These are phyloP conservation scores for Schizosaccharomyces japonicus DNA, from an alignment of 805 yeast genomes.

Conservation along the genomic window DNA sequence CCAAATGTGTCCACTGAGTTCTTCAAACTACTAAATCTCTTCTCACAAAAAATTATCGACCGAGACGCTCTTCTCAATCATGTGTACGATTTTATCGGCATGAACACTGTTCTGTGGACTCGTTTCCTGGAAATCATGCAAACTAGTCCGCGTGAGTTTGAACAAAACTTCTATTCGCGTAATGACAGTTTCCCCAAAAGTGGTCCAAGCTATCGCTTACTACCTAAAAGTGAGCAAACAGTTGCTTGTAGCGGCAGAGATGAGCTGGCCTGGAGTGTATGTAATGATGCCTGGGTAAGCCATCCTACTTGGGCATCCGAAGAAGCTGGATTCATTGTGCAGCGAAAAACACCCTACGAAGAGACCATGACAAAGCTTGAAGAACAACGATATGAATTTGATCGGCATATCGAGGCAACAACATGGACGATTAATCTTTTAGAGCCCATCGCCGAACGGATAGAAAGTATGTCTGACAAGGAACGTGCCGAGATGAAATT, in stretches of 20 bases:
- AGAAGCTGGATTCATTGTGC: slow-evolving; percentile 97
- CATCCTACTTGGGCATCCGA: slow-evolving; percentile 99
- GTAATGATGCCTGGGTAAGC: slow-evolving; percentile 97
- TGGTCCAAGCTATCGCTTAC: slow-evolving; percentile 62
- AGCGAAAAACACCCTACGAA: slow-evolving; percentile 91
- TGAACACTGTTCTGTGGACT: slow-evolving; percentile 43
- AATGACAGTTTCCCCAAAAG: slow-evolving; percentile 25
- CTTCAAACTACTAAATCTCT: slow-evolving; percentile 64
- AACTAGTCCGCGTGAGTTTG: slow-evolving; percentile 23
- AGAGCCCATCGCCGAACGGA: slow-evolving; percentile 82
- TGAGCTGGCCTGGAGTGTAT: slow-evolving; percentile 96
- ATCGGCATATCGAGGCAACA: slow-evolving; percentile 83
- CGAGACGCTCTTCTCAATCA: slow-evolving; percentile 57
- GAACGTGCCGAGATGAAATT: slow-evolving; percentile 68
- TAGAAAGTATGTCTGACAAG: slow-evolving; percentile 76
- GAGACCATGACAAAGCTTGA: slow-evolving; percentile 85
- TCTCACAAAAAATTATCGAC: slow-evolving; percentile 75
- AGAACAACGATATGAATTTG: slow-evolving; percentile 94
- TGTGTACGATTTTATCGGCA: slow-evolving; percentile 67
- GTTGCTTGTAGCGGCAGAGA: slow-evolving; percentile 98
- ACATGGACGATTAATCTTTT: slow-evolving; percentile 82
- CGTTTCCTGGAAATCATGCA: not conserved
- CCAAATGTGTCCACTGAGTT: slow-evolving; percentile 82
- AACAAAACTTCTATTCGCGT: slow-evolving; percentile 13
- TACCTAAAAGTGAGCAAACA: slow-evolving; percentile 80